Evolutionary conservation across 129 eudicot species (phyloP).

Genomic region (Centrapalus pauciflorus): DNA sequence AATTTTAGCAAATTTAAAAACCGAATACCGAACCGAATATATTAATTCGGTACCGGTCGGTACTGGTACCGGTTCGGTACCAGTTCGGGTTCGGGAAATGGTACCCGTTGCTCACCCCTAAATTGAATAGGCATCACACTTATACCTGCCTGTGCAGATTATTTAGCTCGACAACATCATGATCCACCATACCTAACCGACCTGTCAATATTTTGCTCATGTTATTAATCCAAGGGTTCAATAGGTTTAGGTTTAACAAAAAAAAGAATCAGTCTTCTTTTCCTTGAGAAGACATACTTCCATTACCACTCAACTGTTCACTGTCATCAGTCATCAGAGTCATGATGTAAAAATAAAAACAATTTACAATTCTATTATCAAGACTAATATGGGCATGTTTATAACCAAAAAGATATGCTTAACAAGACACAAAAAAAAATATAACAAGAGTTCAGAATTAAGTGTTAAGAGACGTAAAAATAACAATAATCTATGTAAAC

Average conservation of each 20-base stretch:
- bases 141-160: conserved; percentile 95
- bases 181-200: conserved; percentile 86
- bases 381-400: not conserved
- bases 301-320: not conserved
- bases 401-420: not conserved
- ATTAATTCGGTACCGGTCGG: too few relatives aligned
- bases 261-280: not conserved
- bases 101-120: too few relatives aligned
- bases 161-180: conserved; percentile 96
- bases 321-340: not conserved
- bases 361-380: too few relatives aligned
- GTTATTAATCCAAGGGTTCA: not conserved
- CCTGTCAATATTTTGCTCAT: conserved; percentile 40
- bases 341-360: not conserved
- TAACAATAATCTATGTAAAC: not conserved
- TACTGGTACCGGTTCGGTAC: too few relatives aligned
- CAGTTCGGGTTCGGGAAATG: too few relatives aligned
- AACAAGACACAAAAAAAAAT: too few relatives aligned
- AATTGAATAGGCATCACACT: not conserved
- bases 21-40: too few relatives aligned
- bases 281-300: not conserved
- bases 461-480: conserved; percentile 4
- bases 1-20: too few relatives aligned
- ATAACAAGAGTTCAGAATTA: not conserved
- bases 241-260: not conserved